Evolutionary conservation across 108 stramenopile genomes (phyloP).

Genomic region (Pseudonitzschia delicatissima): DNA sequence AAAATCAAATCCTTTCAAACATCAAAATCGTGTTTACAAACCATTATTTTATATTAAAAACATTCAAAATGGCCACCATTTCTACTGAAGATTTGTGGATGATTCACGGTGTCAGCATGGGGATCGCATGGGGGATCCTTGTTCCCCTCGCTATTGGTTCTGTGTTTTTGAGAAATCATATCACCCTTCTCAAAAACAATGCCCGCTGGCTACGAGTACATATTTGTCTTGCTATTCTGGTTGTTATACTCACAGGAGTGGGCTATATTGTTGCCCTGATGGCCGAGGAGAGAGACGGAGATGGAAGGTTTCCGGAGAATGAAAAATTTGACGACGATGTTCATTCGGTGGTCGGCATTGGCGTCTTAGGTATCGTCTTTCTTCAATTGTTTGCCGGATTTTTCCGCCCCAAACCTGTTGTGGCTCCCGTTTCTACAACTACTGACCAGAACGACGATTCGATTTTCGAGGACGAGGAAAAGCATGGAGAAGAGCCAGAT

Average conservation of each 20-base stretch:
- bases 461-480: not conserved
- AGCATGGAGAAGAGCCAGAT: too few species aligned
- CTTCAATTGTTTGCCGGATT: constrained; percentile 32
- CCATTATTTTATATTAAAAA: too few species aligned
- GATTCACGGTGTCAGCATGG: constrained; percentile 53
- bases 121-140: constrained; percentile 58
- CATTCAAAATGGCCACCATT: too few species aligned
- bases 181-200: constrained; percentile 3
- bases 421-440: too few species aligned
- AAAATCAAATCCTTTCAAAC: too few species aligned
- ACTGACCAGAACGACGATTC: too few species aligned
- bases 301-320: too few species aligned
- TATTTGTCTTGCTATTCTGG: constrained; percentile 19
- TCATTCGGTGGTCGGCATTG: constrained; percentile 33
- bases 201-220: constrained; percentile 39
- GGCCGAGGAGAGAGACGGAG: constrained; percentile 16
- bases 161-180: constrained; percentile 29
- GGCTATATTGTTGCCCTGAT: constrained; percentile 38
- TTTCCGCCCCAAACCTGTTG: constrained; percentile 30
- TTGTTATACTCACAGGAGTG: constrained; percentile 25
- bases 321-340: constrained; percentile 24
- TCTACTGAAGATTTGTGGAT: constrained; percentile 32
- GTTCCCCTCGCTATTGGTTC: constrained; percentile 55
- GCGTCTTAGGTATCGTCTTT: constrained; percentile 28
- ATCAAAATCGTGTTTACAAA: too few species aligned